These are phyloP conservation scores for Leccinum ochraceum DNA, from an alignment of 768 basidiomycete genomes.

Conservation along the genomic window DNA sequence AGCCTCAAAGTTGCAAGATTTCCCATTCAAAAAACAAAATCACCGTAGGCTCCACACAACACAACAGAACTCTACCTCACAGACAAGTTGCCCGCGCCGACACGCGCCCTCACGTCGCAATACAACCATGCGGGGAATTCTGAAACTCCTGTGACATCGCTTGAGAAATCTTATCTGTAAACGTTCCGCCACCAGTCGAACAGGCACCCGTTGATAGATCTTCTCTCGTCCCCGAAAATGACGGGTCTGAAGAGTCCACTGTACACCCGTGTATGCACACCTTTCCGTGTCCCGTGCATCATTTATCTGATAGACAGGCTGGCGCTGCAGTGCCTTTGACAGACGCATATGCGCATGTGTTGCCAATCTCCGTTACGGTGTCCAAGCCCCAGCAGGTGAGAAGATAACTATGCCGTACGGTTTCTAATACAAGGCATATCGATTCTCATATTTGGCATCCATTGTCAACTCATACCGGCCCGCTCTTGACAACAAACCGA, in stretches of 20 bases:
- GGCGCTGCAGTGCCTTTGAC: slow-evolving; percentile 3
- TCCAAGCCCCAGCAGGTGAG: slow-evolving; percentile 12
- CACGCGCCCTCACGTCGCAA: slow-evolving; percentile 13
- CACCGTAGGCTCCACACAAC: background rate
- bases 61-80: background rate
- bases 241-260: slow-evolving; percentile 6
- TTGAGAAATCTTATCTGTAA: slow-evolving; percentile 12
- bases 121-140: slow-evolving; percentile 27
- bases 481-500: slow-evolving; percentile 11
- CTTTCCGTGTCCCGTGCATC: slow-evolving; percentile 9
- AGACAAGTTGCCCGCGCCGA: background rate
- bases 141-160: slow-evolving; percentile 4
- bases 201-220: slow-evolving; percentile 17
- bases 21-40: slow-evolving; percentile 7
- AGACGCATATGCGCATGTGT: background rate
- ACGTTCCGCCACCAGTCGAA: slow-evolving; percentile 9
- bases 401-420: slow-evolving; percentile 23
- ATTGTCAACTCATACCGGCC: slow-evolving; percentile 18
- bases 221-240: slow-evolving; percentile 11
- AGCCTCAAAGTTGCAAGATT: background rate
- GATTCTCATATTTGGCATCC: slow-evolving; percentile 21
- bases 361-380: slow-evolving; percentile 3
- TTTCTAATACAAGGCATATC: slow-evolving; percentile 29
- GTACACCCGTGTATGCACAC: background rate
- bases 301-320: slow-evolving; percentile 2